phyloP scores from a whole-genome alignment of 345 rosid species.

The Eucalyptus erythrocorys region DNA sequence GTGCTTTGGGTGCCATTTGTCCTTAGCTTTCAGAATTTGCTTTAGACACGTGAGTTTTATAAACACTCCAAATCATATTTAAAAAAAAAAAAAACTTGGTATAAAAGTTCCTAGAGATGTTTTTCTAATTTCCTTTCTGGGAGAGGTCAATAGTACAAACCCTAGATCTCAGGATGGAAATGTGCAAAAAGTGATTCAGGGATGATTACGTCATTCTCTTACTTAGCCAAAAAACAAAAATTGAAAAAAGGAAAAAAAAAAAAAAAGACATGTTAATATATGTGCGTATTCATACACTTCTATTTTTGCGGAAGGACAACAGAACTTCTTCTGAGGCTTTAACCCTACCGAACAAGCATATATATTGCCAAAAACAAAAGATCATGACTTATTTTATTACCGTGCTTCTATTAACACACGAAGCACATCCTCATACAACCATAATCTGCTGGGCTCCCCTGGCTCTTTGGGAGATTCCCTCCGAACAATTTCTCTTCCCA shows the following conservation, averaged over 20 bases:
- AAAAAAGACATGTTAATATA: too few species aligned
- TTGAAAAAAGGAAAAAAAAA: too few species aligned
- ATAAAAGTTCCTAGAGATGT: not conserved
- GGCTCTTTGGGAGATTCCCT: too few species aligned
- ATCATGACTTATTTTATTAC: not conserved
- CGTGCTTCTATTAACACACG: not conserved
- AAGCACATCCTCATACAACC: too few species aligned
- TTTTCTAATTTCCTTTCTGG: not conserved
- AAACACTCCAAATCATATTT: not conserved
- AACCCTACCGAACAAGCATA: not conserved
- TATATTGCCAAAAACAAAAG: not conserved
- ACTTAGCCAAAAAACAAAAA: fast-evolving
- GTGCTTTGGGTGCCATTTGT: fast-evolving
- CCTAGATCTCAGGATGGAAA: not conserved
- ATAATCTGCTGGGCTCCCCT: too few species aligned
- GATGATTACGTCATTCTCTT: not conserved
- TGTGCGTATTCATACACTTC: not conserved
- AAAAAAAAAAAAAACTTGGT: too few species aligned
- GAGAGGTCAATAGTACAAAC: not conserved
- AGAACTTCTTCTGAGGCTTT: too few species aligned
- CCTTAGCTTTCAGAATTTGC: too few species aligned
- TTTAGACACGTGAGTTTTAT: too few species aligned
- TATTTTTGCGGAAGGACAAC: too few species aligned
- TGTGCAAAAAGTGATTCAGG: not conserved
- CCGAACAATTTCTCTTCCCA: not conserved